phyloP scores from a whole-genome alignment of 2,329 filamentous ascomycete species.

The Colletotrichum sidae region DNA sequence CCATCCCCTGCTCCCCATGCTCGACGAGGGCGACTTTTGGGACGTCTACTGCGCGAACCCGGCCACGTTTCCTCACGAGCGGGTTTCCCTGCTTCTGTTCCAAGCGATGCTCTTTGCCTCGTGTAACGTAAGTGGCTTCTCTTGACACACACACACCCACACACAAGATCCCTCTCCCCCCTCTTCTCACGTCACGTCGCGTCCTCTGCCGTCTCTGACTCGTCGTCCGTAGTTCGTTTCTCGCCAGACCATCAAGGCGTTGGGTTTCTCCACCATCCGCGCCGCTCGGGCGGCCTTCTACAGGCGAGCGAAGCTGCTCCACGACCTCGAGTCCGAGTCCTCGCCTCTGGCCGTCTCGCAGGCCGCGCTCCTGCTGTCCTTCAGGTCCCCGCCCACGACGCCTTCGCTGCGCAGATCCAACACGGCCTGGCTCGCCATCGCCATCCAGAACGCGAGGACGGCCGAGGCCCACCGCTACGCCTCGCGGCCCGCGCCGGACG shows the following conservation, averaged over 20 bases:
- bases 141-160: too few species aligned
- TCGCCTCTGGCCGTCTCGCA: conserved; percentile 55
- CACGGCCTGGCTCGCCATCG: conserved; percentile 61
- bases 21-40: conserved; percentile 60
- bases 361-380: conserved; percentile 56
- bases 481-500: conserved; percentile 47
- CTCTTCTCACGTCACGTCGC: too few species aligned
- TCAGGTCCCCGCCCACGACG: conserved; percentile 50
- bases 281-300: conserved; percentile 58
- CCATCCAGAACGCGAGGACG: conserved; percentile 61
- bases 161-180: too few species aligned
- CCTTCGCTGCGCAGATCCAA: conserved; percentile 52
- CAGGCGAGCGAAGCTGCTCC: conserved; percentile 51
- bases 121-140: conserved; percentile 49
- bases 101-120: conserved; percentile 59
- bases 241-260: conserved; percentile 50
- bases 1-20: conserved; percentile 56
- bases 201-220: too few species aligned
- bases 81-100: conserved; percentile 57
- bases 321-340: conserved; percentile 57
- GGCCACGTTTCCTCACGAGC: conserved; percentile 39
- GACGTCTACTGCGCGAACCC: conserved; percentile 51
- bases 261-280: conserved; percentile 56
- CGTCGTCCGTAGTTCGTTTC: conserved; percentile 49
- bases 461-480: conserved; percentile 57